Evolutionary conservation across 805 yeast species (phyloP).

Genomic region (Grigorovia jiainica): DNA sequence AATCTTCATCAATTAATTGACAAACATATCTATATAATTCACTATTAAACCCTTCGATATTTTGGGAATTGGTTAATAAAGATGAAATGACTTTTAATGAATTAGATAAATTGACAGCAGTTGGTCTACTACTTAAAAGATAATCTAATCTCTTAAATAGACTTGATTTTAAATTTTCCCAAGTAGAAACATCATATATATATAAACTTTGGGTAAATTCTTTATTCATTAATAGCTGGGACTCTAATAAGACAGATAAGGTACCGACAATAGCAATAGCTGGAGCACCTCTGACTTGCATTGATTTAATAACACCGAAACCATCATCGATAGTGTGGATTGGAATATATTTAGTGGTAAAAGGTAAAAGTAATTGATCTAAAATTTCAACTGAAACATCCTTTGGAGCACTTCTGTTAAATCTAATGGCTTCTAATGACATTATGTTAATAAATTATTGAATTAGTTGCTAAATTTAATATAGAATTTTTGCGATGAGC

Average conservation of each 20-base stretch:
- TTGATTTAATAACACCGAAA: slow-evolving; percentile 67
- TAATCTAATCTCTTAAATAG: slow-evolving; percentile 47
- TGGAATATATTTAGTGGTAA: slow-evolving; percentile 57
- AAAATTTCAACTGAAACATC: slow-evolving; percentile 45
- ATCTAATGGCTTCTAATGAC: slow-evolving; percentile 59
- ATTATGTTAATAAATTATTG: slow-evolving; percentile 14
- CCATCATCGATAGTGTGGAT: slow-evolving; percentile 66
- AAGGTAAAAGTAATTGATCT: slow-evolving; percentile 80
- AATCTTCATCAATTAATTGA: slow-evolving; percentile 62
- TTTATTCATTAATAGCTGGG: slow-evolving; percentile 28
- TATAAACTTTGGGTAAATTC: slow-evolving; percentile 18
- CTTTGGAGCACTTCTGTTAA: slow-evolving; percentile 33
- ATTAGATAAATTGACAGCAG: slow-evolving; percentile 86
- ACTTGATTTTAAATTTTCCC: slow-evolving; percentile 28
- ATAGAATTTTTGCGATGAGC: no score
- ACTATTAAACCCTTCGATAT: slow-evolving; percentile 14
- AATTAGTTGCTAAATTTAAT: background rate
- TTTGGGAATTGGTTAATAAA: slow-evolving; percentile 25
- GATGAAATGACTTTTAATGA: slow-evolving; percentile 39
- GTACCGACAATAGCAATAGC: slow-evolving; percentile 96
- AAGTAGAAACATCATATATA: slow-evolving; percentile 27
- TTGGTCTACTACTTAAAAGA: slow-evolving; percentile 75
- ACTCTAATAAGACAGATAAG: slow-evolving; percentile 71
- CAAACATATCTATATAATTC: slow-evolving; percentile 38
- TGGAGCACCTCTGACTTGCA: slow-evolving; percentile 98